Conservation (phyloP, 192 early-diverging fungal genomes). For the Rhizophagus sp. region DNA sequence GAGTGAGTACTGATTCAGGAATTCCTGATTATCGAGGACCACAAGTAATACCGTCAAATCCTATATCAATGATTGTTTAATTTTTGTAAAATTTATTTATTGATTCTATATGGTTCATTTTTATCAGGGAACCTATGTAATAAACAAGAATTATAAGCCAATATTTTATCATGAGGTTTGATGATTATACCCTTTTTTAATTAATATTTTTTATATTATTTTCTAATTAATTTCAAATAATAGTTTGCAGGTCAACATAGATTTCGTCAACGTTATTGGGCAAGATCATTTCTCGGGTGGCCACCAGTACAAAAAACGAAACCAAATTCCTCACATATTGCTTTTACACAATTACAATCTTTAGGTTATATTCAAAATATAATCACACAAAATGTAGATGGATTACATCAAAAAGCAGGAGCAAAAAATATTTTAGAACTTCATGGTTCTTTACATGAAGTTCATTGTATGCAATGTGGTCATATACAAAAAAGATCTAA, state of each 20-base stretch:
- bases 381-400: constrained; percentile 95
- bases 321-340: constrained; percentile 75
- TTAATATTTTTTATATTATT: not conserved
- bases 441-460: constrained; percentile 77
- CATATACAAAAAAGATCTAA: constrained; percentile 50
- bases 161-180: constrained; percentile 73
- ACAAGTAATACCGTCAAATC: constrained; percentile 25
- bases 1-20: constrained; percentile 64
- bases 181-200: not conserved
- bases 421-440: constrained; percentile 70
- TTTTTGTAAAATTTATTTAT: no score
- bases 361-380: constrained; percentile 53
- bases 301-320: constrained; percentile 62
- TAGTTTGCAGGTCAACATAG: constrained; percentile 54
- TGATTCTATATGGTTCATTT: not conserved
- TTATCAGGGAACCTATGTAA: constrained; percentile 60
- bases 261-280: constrained; percentile 88
- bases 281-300: constrained; percentile 83
- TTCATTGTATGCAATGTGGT: constrained; percentile 74
- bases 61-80: constrained; percentile 37
- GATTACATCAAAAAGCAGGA: constrained; percentile 68
- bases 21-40: constrained; percentile 89
- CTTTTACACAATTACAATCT: constrained; percentile 55
- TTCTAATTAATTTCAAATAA: not conserved
- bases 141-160: constrained; percentile 78